Evolutionary conservation across 2,329 filamentous ascomycete species (phyloP).

Genomic region (Parasarocladium wereldwijsianum): DNA sequence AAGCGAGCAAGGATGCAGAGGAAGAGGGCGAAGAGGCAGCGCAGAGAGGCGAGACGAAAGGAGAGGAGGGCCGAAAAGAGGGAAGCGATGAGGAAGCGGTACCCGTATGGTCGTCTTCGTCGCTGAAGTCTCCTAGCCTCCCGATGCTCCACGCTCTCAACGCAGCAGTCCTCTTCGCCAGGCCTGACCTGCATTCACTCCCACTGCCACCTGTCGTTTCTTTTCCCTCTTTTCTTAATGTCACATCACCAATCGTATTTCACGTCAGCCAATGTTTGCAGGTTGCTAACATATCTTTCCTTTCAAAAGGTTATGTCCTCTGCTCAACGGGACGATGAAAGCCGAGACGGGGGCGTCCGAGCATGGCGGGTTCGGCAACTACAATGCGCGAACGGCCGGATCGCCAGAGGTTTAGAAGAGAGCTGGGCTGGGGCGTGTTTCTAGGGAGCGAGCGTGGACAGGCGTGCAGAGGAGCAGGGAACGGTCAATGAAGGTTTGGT

Average conservation of each 20-base stretch:
- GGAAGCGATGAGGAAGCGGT: background rate
- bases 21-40: background rate
- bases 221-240: background rate
- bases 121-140: conserved; percentile 1
- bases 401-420: conserved; percentile 1
- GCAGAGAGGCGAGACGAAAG: background rate
- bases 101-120: background rate
- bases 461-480: background rate
- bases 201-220: background rate
- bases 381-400: conserved; percentile 18
- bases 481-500: background rate
- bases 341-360: conserved; percentile 38
- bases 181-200: background rate
- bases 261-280: too few relatives aligned
- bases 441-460: background rate
- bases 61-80: background rate
- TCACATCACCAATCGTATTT: background rate
- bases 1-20: background rate
- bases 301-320: conserved; percentile 54
- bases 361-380: conserved; percentile 44
- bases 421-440: background rate
- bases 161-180: background rate
- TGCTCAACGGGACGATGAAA: conserved; percentile 73
- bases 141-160: too few relatives aligned
- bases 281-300: conserved; percentile 5